Percentiles rank a stretch among this genome's conserved stretches.
Conservation (phyloP, 129 eudicot genomes). For the Pittosporum tobira region DNA sequence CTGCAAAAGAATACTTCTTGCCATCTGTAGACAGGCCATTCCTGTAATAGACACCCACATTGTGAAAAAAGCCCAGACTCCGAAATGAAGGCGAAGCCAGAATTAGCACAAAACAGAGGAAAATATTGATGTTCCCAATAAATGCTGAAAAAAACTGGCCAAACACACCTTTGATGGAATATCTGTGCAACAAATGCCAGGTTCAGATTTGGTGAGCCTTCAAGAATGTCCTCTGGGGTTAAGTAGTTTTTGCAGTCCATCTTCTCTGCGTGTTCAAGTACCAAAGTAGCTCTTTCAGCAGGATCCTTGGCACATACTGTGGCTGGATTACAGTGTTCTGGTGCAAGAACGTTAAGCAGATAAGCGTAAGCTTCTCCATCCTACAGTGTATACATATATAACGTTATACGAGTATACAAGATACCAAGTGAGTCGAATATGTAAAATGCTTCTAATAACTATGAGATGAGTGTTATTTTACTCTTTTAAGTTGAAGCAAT, state of each 20-base stretch:
- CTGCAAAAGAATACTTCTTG: slow-evolving; percentile 82
- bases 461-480: neutral
- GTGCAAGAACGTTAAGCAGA: slow-evolving; percentile 97
- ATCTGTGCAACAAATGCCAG: slow-evolving; percentile 96
- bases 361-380: slow-evolving; percentile 98
- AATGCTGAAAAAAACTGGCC: neutral
- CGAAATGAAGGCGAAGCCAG: neutral
- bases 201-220: slow-evolving; percentile 80
- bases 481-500: neutral
- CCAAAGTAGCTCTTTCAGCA: slow-evolving; percentile 83
- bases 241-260: slow-evolving; percentile 93
- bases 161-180: slow-evolving; percentile 75
- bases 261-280: slow-evolving; percentile 90
- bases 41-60: slow-evolving; percentile 28
- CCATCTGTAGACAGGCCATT: slow-evolving; percentile 79
- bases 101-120: neutral
- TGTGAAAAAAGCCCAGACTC: slow-evolving; percentile 4
- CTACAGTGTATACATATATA: slow-evolving; percentile 23
- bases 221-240: slow-evolving; percentile 74
- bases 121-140: neutral
- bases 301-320: slow-evolving; percentile 84
- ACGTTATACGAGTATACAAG: neutral
- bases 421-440: neutral
- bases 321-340: slow-evolving; percentile 81
- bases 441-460: neutral